Evolutionary conservation across 768 basidiomycete genomes (phyloP), one percentile per base, ranked within the genome.

Genomic region (Trametes maxima): DNA sequence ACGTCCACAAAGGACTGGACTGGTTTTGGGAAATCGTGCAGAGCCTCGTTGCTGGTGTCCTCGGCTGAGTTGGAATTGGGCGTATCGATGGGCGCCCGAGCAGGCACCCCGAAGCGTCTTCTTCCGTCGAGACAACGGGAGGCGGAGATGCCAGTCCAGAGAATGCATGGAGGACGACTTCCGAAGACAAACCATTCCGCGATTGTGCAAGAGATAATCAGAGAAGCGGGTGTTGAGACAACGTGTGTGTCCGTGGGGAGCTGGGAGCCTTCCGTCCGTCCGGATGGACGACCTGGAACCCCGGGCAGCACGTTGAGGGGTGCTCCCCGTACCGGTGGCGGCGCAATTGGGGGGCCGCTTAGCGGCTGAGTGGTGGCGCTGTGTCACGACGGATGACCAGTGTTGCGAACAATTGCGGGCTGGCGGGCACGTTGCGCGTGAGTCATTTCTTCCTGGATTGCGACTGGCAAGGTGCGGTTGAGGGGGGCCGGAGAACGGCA

Each of bases 51-150:
- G 14, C 35, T 55, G 43, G 16, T 55, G 43, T 45, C 13, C 43
- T 45, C 13, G 43, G 54, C 54, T 45, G 43, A 45, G 43, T 46
- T 45, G 43, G 25, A 45, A 45, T 45, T 55, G 54, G 54, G 54
- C 54, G 54, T 21, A 55, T 55, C 43, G 54, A 55, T 55, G 28
- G 54, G 43, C 43, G 54, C 54, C 54, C 54, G 28, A 36, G 43
- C 42, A 35, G 42, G 43, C 13, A 35, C 43, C 10, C 17, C 43
- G 28, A 28, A 33, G 42, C 8, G 37, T 54, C 43, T 16, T 46
- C 19, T 37, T 55, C 8, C 24, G 43, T 8, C 28, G 22, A 54
- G 28, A 33, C 28, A 33, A 33, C 28, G 8, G 8, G 8, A 42
- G 25, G 14, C 22, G 21, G 19, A 24, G 19, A 13, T 14, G 17